Base-by-base conservation (phyloP, 2,329 filamentous ascomycete genomes). In the Fusarium anthophilum region DNA sequence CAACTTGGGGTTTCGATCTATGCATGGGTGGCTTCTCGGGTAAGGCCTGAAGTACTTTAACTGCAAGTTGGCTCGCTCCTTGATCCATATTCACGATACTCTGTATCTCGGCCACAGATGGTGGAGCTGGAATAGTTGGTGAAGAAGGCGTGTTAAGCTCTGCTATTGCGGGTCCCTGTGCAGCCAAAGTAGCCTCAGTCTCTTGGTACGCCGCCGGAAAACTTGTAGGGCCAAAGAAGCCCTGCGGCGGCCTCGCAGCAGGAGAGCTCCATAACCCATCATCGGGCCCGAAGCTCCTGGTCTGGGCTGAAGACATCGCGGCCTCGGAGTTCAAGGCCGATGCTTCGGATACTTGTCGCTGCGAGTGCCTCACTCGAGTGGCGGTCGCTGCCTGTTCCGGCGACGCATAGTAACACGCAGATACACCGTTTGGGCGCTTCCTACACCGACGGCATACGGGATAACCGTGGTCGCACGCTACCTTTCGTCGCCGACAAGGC, bases 381-480 rank as follows among this genome's bases (percentile, higher is more conserved):
- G 11, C 7, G 2, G 13, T 5, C 15, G 22, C 8, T 22, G 6
- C 13, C 2, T 43, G 47, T 9, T 15, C 47, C 7, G 11, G 28
- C 0, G 8, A 43, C 5, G 6, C 37, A 13, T 61, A 61, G 20
- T 56, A 18, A 22, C 58, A 61, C 6, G n/a, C 10, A 39, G 58
- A 43, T 13, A 2, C 28, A 5, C 58, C 47, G 3, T 35, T 43
- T 1, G 37, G 28, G 0, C 38, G 28, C 5, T 39, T 55, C 11
- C 37, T 56, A 6, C 58, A 61, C 6, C 58, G 58, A 1, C 28
- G n/a, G 12, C 47, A 61, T 2, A 43, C 7, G 1, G 58, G 58
- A 35, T 55, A 61, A 5, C n/a, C 28, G 17, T 61, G 58, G 37
- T 61, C 58, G 35, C 58, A 61, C 3, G 58, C 58, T 2, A 61